Percentiles rank a stretch among this genome's conserved stretches.
Evolutionary conservation across 306 rosid species (phyloP).

Genomic region (Lathyrus aphaca): DNA sequence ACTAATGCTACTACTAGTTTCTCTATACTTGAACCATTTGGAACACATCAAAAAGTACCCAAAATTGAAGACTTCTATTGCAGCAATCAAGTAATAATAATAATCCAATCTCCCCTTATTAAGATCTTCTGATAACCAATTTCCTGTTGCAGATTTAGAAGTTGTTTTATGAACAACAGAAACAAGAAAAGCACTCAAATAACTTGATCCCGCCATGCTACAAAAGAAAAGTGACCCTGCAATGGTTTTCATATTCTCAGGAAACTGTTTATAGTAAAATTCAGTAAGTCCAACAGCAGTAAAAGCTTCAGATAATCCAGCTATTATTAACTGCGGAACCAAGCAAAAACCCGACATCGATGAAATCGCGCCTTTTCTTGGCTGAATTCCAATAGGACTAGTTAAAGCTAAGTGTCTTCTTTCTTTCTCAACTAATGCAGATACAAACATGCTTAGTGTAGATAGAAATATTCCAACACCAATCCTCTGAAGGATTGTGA

Average conservation of each 20-base stretch:
- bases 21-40: conserved; percentile 72
- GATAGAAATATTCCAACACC: conserved; percentile 69
- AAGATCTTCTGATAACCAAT: conserved; percentile 89
- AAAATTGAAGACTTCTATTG: conserved; percentile 52
- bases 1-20: conserved; percentile 24
- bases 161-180: conserved; percentile 56
- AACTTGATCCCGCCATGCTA: conserved; percentile 68
- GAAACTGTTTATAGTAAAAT: conserved; percentile 82
- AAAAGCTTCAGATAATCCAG: conserved; percentile 67
- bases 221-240: conserved; percentile 73
- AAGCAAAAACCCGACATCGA: conserved; percentile 78
- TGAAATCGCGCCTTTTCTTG: conserved; percentile 74
- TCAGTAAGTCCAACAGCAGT: conserved; percentile 65
- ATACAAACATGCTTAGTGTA: conserved; percentile 52
- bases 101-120: conserved; percentile 81
- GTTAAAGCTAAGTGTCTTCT: conserved; percentile 59
- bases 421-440: conserved; percentile 58
- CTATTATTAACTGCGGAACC: conserved; percentile 64
- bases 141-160: conserved; percentile 47
- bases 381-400: conserved; percentile 55
- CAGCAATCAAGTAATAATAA: conserved; percentile 66
- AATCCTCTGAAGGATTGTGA: conserved; percentile 76
- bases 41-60: conserved; percentile 65
- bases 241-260: conserved; percentile 92
- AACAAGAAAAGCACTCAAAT: conserved; percentile 64